phyloP scores from a whole-genome alignment of 75 land plant species.

The Larix kaempferi region DNA sequence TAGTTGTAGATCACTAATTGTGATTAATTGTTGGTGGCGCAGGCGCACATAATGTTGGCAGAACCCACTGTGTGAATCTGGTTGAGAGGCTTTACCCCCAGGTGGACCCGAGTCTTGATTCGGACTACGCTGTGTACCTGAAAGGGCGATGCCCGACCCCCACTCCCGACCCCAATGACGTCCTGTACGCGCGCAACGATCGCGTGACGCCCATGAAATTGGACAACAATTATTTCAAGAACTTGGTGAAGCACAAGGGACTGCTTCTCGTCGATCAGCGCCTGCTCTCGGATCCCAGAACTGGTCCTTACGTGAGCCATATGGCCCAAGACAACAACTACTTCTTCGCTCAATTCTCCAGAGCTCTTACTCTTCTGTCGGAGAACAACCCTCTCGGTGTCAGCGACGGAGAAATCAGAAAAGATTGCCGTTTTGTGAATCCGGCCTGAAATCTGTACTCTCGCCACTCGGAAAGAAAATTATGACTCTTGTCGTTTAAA shows the following conservation, averaged over 20 bases:
- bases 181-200: constrained; percentile 63
- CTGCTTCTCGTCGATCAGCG: constrained; percentile 54
- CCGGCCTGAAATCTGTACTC: no score
- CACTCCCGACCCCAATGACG: constrained; percentile 48
- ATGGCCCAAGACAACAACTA: constrained; percentile 67
- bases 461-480: no score
- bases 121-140: constrained; percentile 53
- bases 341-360: constrained; percentile 50
- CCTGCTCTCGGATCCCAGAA: constrained; percentile 37
- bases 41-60: constrained; percentile 79
- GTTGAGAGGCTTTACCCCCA: constrained; percentile 67
- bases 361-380: constrained; percentile 45
- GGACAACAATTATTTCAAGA: constrained; percentile 77
- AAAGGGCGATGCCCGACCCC: constrained; percentile 58
- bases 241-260: constrained; percentile 56
- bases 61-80: constrained; percentile 68
- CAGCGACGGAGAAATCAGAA: constrained; percentile 66
- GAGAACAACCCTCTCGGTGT: constrained; percentile 76
- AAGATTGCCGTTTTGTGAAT: constrained; percentile 37
- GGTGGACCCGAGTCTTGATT: constrained; percentile 65
- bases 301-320: constrained; percentile 36
- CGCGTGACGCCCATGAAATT: constrained; percentile 60
- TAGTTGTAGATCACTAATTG: background rate
- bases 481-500: no score
- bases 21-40: background rate